Evolutionary conservation across 192 early-diverging fungal species (phyloP).

Genomic region (Coemansia sp.): DNA sequence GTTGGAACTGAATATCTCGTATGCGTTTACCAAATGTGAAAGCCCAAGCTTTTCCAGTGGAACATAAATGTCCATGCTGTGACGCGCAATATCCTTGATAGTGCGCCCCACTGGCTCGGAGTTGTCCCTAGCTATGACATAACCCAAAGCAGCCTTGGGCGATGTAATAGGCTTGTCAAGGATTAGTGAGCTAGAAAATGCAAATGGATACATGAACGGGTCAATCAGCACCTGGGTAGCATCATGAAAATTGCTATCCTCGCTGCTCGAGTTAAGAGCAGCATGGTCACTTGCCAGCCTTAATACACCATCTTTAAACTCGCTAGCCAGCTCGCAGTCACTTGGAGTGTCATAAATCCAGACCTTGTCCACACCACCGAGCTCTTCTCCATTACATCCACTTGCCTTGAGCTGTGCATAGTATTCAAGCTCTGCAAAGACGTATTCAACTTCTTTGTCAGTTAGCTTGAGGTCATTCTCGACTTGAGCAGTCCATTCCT

Average conservation of each 20-base stretch:
- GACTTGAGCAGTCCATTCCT: neutral
- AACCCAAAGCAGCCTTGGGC: neutral
- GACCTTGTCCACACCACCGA: conserved; percentile 10
- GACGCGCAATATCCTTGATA: neutral
- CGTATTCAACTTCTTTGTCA: neutral
- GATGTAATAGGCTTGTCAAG: neutral
- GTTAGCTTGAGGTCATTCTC: neutral
- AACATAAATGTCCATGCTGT: neutral
- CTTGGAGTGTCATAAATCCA: conserved; percentile 7
- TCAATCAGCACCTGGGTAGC: neutral
- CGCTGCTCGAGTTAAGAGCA: no score
- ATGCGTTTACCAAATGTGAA: neutral
- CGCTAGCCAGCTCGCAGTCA: neutral
- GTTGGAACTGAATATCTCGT: neutral
- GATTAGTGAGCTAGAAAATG: neutral
- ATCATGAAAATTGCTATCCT: neutral
- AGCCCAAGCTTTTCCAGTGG: neutral
- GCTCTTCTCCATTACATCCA: neutral
- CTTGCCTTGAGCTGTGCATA: neutral
- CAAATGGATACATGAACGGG: conserved; percentile 3
- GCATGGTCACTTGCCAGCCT: neutral
- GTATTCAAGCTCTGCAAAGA: neutral
- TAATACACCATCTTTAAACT: neutral
- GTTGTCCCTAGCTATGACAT: no score
- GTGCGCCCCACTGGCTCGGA: neutral